A percentile compares a stretch with the other conserved stretches of the same genome.
These are phyloP conservation scores for Potentilla sterilis DNA, from an alignment of 306 rosid species.

Conservation along the genomic window DNA sequence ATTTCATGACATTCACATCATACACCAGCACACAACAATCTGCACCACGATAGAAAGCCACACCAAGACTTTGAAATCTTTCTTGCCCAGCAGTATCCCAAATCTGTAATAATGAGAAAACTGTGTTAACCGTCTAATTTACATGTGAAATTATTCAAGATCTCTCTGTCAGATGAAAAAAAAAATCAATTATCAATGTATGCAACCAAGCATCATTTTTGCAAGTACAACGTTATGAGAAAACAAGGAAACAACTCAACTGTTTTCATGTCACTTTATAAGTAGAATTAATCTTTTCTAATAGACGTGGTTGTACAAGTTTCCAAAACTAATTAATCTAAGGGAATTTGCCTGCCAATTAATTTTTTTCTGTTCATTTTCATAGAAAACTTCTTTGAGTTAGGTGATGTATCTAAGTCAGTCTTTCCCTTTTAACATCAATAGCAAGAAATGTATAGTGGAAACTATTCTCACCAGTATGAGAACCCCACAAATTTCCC, in stretches of 20 bases:
- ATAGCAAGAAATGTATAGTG: neutral
- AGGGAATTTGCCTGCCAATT: neutral
- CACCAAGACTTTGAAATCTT: conserved; percentile 98
- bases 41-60: conserved; percentile 99
- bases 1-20: conserved; percentile 95
- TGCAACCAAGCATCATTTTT: neutral
- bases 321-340: neutral
- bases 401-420: neutral
- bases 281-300: too few species aligned
- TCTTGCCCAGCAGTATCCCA: conserved; percentile 99
- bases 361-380: neutral
- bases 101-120: conserved; percentile 45
- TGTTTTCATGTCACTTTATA: neutral
- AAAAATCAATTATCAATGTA: neutral
- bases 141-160: neutral
- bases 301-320: too few species aligned
- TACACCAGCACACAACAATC: conserved; percentile 98
- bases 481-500: neutral
- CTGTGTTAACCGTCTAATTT: conserved; percentile 9
- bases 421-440: neutral
- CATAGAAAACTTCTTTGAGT: too few species aligned
- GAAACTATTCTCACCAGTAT: neutral
- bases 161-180: neutral
- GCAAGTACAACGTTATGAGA: neutral
- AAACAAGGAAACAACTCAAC: neutral